Evolutionary conservation across 148 eudicot genomes (phyloP).

Genomic region (Talinum fruticosum): DNA sequence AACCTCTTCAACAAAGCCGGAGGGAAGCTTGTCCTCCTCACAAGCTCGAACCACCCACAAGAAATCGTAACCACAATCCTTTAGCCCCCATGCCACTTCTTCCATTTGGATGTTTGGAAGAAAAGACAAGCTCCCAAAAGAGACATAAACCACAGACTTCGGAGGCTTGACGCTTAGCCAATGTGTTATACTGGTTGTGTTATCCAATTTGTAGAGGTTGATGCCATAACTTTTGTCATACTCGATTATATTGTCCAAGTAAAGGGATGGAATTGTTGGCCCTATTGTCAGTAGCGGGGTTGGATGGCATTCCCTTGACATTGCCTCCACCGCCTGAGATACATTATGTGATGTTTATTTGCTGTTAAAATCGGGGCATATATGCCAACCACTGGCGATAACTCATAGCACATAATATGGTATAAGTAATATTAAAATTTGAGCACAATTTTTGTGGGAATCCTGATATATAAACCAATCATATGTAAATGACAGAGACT

Average conservation of each 20-base stretch:
- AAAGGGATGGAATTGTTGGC: constrained; percentile 50
- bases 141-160: constrained; percentile 38
- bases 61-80: constrained; percentile 18
- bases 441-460: too few species aligned
- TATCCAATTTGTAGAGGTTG: constrained; percentile 29
- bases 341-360: too few species aligned
- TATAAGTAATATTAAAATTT: too few species aligned
- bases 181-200: neutral
- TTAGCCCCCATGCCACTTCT: constrained; percentile 41
- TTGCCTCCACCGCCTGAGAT: too few species aligned
- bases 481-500: too few species aligned
- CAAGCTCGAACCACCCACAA: constrained; percentile 34
- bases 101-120: constrained; percentile 33
- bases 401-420: too few species aligned
- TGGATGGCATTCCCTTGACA: constrained; percentile 30
- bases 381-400: too few species aligned
- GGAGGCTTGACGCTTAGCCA: constrained; percentile 44
- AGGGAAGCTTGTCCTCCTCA: constrained; percentile 31
- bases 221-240: constrained; percentile 36
- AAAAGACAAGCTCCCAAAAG: constrained; percentile 46
- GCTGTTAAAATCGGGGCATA: too few species aligned
- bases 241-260: constrained; percentile 35
- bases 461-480: too few species aligned
- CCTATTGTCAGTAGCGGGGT: constrained; percentile 36
- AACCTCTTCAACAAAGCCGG: constrained; percentile 8